A percentile compares a stretch with the other conserved stretches of the same genome.
Evolutionary conservation across 495 filamentous ascomycete genomes (phyloP).

Genomic region (Hypoxylon cercidicola): DNA sequence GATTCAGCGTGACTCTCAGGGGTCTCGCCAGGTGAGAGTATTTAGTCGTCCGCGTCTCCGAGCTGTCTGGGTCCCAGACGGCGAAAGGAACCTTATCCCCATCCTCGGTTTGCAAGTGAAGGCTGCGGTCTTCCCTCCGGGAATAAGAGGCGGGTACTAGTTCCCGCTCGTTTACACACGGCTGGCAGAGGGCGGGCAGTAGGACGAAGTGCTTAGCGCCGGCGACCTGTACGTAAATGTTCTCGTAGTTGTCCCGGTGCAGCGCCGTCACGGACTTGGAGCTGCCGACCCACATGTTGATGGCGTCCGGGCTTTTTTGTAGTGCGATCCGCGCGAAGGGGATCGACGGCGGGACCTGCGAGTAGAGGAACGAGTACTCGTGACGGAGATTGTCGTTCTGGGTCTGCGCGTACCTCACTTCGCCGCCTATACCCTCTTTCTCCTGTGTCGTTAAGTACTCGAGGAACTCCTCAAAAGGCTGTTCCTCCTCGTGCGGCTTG

Average conservation of each 20-base stretch:
- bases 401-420: constrained; percentile 66
- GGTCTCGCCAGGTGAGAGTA: constrained; percentile 67
- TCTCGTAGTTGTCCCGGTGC: constrained; percentile 84
- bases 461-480: constrained; percentile 59
- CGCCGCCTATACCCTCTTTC: constrained; percentile 26
- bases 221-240: constrained; percentile 77
- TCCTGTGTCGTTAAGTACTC: constrained; percentile 57
- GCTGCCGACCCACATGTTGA: constrained; percentile 85
- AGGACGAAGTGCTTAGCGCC: constrained; percentile 77
- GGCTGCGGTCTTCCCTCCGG: constrained; percentile 42
- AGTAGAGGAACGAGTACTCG: constrained; percentile 70
- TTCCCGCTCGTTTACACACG: constrained; percentile 68
- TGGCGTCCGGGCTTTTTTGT: constrained; percentile 68
- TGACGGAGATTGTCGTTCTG: constrained; percentile 80
- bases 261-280: constrained; percentile 70
- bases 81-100: constrained; percentile 67
- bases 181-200: constrained; percentile 70
- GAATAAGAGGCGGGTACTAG: constrained; percentile 65
- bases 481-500: constrained; percentile 65
- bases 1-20: constrained; percentile 67
- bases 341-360: constrained; percentile 65
- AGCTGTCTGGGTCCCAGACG: constrained; percentile 74
- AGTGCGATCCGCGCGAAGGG: constrained; percentile 75
- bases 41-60: constrained; percentile 55
- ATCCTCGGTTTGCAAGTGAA: constrained; percentile 49